Evolutionary conservation across 805 yeast species (phyloP).

Genomic region (Yamadazyma takamatsuzukensis): DNA sequence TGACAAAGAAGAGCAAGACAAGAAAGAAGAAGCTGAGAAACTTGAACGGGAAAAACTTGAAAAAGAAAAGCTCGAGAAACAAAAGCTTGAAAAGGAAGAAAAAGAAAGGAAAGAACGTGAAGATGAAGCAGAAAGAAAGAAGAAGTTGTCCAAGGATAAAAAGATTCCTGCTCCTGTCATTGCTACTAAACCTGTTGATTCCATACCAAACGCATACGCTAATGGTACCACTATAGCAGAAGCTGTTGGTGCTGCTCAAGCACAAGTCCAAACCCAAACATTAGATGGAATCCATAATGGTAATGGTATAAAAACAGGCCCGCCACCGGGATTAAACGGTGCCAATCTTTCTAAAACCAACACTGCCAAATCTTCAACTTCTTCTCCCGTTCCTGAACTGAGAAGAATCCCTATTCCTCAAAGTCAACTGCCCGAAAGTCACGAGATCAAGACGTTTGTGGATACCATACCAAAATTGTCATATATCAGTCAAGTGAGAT

Average conservation of each 20-base stretch:
- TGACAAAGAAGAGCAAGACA: slow-evolving; percentile 15
- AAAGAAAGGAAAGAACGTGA: slow-evolving; percentile 8
- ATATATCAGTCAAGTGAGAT: slow-evolving; percentile 37
- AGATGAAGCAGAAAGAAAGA: slow-evolving; percentile 2
- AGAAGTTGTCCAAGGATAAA: slow-evolving; percentile 6
- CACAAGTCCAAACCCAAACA: slow-evolving; percentile 4
- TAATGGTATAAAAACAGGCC: slow-evolving; percentile 1
- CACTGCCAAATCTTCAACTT: slow-evolving; percentile 19
- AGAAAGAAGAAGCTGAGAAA: slow-evolving; percentile 9
- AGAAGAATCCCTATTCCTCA: slow-evolving; percentile 7
- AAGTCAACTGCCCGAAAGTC: slow-evolving; percentile 6
- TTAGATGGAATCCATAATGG: slow-evolving; percentile 2
- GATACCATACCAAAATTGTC: slow-evolving; percentile 16
- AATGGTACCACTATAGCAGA: slow-evolving; percentile 13
- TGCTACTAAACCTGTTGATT: slow-evolving; percentile 5
- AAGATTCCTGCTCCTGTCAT: slow-evolving; percentile 9
- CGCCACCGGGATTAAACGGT: slow-evolving; percentile 18
- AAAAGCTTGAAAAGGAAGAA: slow-evolving; percentile 10
- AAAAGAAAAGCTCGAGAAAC: slow-evolving; percentile 6
- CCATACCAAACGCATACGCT: slow-evolving; percentile 6
- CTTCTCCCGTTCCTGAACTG: slow-evolving; percentile 20
- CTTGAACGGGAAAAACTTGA: slow-evolving; percentile 5
- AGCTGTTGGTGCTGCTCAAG: slow-evolving; percentile 10
- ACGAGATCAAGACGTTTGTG: slow-evolving; percentile 9
- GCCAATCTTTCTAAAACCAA: slow-evolving; percentile 2